phyloP scores from a whole-genome alignment of 2,329 filamentous ascomycete genomes.

The Penicillium hordei region DNA sequence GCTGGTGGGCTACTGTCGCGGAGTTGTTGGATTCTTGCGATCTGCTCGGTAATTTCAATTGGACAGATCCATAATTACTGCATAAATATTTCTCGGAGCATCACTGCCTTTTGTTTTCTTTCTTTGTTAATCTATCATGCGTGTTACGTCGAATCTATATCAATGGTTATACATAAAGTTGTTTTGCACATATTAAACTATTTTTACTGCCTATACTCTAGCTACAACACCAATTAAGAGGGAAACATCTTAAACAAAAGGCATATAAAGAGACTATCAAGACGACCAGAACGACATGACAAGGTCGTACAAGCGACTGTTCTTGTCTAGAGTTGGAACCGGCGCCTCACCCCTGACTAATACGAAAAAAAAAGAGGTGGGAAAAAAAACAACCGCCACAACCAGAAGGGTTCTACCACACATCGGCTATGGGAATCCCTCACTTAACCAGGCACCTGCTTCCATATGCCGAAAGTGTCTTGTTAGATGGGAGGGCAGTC shows the following conservation, averaged over 20 bases:
- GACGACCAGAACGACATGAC: too few relatives aligned
- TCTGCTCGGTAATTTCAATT: constrained; percentile 45
- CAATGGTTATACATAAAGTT: too few relatives aligned
- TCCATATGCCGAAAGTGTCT: constrained; percentile 31
- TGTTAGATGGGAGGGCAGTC: constrained; percentile 16
- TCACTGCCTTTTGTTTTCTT: neutral
- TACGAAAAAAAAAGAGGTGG: neutral
- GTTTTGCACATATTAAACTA: too few relatives aligned
- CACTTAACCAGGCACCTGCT: constrained; percentile 34
- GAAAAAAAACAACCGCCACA: neutral
- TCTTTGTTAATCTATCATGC: neutral
- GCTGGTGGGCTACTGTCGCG: constrained; percentile 82
- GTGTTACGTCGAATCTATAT: constrained; percentile 4
- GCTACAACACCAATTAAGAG: too few relatives aligned
- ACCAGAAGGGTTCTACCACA: neutral
- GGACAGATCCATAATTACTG: neutral
- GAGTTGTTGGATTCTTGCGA: constrained; percentile 79
- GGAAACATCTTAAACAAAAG: too few relatives aligned
- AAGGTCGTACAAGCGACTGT: too few relatives aligned
- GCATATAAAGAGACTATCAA: too few relatives aligned
- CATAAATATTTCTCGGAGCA: neutral
- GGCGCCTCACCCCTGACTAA: constrained; percentile 1
- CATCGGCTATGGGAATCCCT: constrained; percentile 35
- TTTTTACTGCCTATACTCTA: too few relatives aligned
- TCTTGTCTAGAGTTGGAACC: neutral